Base-by-base conservation (phyloP, 2,329 filamentous ascomycete species). In the Coniochaeta hoffmannii region DNA sequence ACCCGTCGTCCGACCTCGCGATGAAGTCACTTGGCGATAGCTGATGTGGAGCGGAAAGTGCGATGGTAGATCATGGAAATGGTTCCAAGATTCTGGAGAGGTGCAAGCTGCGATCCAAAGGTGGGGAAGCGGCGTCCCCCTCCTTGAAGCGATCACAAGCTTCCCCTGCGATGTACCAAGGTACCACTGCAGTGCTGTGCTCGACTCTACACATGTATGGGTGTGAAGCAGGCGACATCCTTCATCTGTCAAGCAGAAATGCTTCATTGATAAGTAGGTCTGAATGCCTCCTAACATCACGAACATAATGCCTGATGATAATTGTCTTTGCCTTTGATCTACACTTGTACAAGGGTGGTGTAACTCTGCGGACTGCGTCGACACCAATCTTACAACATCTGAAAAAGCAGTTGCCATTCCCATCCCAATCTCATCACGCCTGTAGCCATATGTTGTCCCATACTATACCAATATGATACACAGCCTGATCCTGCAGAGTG, bases 61-160 rank as follows among this genome's bases (percentile, higher is more conserved):
- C 31, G 28, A 51, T 51, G 49, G 49, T 34, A n/a, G 49, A 51
- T 34, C 49, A 31, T 31, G 17, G 46, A 50, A 51, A 8, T 22
- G 28, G 28, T 51, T 51, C 31, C 28, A 31, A 51, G 49, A 22
- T 31, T 31, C 30, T 34, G 28, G 49, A 51, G 30, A 28, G 28
- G n/a, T n/a, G n/a, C n/a, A 51, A 34, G 28, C 15, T 28, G 19
- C 28, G 28, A 51, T 31, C 12, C 11, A 31, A 50, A 32, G 49
- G 49, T 51, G 49, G 49, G 49, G 49, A 51, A 51, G 28, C 49
- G 49, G 49, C 26, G 49, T 72, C 49, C 72, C 69, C 32, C 69
- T 15, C 14, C 31, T 30, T 4, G 22, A 71, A 8, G 70, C 69
- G 67, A 81, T 12, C 30, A 32, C 30, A 32, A 12, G n/a, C n/a